Base-by-base conservation (phyloP, 2,329 filamentous ascomycete species). In the Aaosphaeria arxii region DNA sequence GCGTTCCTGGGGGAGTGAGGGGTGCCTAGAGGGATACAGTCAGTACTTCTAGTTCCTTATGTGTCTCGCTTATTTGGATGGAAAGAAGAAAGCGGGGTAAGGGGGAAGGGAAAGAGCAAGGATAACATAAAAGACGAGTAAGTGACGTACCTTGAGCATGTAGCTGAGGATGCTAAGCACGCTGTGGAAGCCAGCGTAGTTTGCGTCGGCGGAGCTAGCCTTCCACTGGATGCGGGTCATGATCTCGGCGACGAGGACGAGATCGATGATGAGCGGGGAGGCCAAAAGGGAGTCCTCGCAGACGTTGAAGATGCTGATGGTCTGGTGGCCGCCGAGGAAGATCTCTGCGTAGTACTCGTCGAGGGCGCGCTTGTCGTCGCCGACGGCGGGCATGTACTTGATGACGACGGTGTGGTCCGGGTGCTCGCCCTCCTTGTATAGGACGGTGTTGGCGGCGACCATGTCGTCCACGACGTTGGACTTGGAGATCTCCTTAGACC, bases 301-400 rank as follows among this genome's bases (percentile, higher is more conserved):
- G 62, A 97, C 91, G 73, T 99, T 99, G 85, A 96, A 96, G 71
- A 99, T 81, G 64, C 87, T 92, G 71, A 99, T 99, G 62, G 91
- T 97, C 80, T 99, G 94, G 77, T 97, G 94, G 39, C 94, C 94
- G 58, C 94, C 94, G 49, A 97, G 83, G 83, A 99, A 99, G 75
- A 99, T 97, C 81, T 99, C 92, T 47, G 91, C 94, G 62, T 96
- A 96, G 83, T 99, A 99, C 81, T 99, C 94, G 67, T 99, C 94
- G 46, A 99, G 82, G 46, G 94, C 94, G 69, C 94, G 91, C 85
- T 99, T 99, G 83, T 96, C 95, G 77, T 99, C 94, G 54, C 94
- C 94, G 43, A 99, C 94, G 55, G 91, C 90, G 33, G 94, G 94
- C 91, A 99, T 96, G 80, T 99, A 99, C 84, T 99, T 99, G 85